Evolutionary conservation across 1,139 yeast species (phyloP).

Genomic region (Candida albicans): DNA sequence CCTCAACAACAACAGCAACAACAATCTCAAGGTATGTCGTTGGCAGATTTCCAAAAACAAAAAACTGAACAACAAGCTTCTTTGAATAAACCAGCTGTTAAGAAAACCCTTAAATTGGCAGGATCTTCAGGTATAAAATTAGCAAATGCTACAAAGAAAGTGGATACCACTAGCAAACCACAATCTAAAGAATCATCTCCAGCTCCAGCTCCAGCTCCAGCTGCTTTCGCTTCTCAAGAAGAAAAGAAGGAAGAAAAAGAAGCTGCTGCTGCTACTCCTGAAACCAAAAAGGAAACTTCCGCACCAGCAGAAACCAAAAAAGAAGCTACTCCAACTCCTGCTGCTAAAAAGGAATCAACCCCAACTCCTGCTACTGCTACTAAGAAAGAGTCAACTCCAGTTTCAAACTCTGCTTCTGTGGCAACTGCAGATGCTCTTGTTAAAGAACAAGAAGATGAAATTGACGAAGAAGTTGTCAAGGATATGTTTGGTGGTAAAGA

Average conservation of each 20-base stretch:
- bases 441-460: conserved; percentile 79
- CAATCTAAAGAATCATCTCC: conserved; percentile 21
- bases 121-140: conserved; percentile 67
- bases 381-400: conserved; percentile 11
- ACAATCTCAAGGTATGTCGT: conserved; percentile 64
- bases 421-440: conserved; percentile 48
- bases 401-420: conserved; percentile 12
- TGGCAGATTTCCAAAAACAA: conserved; percentile 84
- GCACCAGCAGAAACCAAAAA: conserved; percentile 17
- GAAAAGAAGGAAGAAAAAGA: conserved; percentile 10
- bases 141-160: conserved; percentile 55
- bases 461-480: conserved; percentile 84
- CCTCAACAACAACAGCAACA: conserved; percentile 21
- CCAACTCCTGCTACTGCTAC: conserved; percentile 13
- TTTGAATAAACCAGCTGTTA: conserved; percentile 50
- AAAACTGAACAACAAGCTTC: conserved; percentile 44
- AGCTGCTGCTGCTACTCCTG: conserved; percentile 7
- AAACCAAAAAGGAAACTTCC: conserved; percentile 14
- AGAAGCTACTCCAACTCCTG: conserved; percentile 13
- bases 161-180: conserved; percentile 21
- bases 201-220: conserved; percentile 15
- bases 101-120: conserved; percentile 62
- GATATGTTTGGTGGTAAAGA: conserved; percentile 98
- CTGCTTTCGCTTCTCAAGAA: conserved; percentile 20
- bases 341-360: conserved; percentile 7